Base-by-base conservation (phyloP, 257 asterid genomes). In the Scutellaria minor region DNA sequence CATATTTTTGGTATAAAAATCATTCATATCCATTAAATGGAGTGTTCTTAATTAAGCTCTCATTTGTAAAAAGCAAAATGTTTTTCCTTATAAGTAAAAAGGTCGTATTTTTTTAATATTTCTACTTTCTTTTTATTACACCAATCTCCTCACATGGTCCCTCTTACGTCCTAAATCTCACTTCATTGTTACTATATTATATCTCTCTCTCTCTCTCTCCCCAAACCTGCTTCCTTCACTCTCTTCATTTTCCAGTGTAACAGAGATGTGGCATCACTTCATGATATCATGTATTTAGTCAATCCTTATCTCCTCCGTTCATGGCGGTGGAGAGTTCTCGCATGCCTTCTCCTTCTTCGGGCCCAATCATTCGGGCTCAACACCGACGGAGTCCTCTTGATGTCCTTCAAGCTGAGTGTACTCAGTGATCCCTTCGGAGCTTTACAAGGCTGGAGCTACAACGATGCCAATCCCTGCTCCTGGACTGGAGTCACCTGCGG, bases 401-500 rank as follows among this genome's bases (percentile, higher is more conserved):
- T 89, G 22, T 83, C 96, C 0, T 92, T 94, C 76, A 94, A 90
- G 70, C 86, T 71, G 79, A 82, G 61, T 66, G 55, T 94, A 14
- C 45, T 78, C 2, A 75, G 79, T 39, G 99, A 94, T 51, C 97
- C 99, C 6, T 78, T 81, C 6, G 79, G 82, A 0, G 89, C 77
- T 12, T n/a, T 94, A 11, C 81, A 74, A 52, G 74, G 48, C 75
- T 94, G 99, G 99, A 81, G 77, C 14, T 44, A 70, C 52, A 52
- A 13, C 37, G 90, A 80, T 55, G 86, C 75, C 5, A 90, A 88
- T 47, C 99, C 99, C 2, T 94, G 99, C 44, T 76, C 90, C 0
- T 94, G 99, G 99, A 63, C 66, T n/a, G 99, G 99, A 1, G 89
- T 94, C 58, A 9, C 75, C 69, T 94, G 99, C 72, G 98, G 89